Conservation (phyloP, 1,284 basidiomycete species). For the Malassezia slooffiae region DNA sequence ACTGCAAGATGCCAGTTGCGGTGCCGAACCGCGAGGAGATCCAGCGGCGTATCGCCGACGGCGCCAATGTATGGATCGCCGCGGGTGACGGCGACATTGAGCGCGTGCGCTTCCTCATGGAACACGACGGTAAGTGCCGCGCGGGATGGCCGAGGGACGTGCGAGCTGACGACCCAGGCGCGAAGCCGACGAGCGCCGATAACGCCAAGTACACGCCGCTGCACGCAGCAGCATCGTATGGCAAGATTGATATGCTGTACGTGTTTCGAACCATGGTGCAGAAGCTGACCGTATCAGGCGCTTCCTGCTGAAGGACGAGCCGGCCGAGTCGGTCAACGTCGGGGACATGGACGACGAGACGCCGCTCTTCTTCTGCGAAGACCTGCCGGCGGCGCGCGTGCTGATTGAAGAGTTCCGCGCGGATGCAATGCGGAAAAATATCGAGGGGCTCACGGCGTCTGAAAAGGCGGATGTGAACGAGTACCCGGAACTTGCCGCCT, state of each 20-base stretch:
- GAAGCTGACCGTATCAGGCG: slow-evolving; percentile 8
- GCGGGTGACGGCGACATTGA: slow-evolving; percentile 40
- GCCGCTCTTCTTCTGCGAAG: slow-evolving; percentile 42
- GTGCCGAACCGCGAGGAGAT: neutral
- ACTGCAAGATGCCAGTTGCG: neutral
- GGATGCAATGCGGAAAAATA: slow-evolving; percentile 27
- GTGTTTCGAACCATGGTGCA: neutral
- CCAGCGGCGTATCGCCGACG: neutral
- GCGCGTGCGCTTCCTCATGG: slow-evolving; percentile 31
- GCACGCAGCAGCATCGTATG: slow-evolving; percentile 44
- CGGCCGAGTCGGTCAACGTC: slow-evolving; percentile 23
- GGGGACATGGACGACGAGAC: slow-evolving; percentile 40
- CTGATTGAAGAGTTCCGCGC: slow-evolving; percentile 38
- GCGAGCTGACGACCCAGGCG: too few species aligned
- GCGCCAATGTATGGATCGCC: slow-evolving; percentile 43
- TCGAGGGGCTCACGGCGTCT: slow-evolving; percentile 32
- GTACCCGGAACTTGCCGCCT: slow-evolving; percentile 25
- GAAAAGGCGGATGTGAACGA: slow-evolving; percentile 33
- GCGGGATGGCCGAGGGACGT: neutral
- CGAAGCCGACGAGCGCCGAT: slow-evolving; percentile 30
- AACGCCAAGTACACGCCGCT: slow-evolving; percentile 38
- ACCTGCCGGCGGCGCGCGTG: slow-evolving; percentile 23
- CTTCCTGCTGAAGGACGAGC: slow-evolving; percentile 23
- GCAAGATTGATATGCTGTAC: slow-evolving; percentile 26
- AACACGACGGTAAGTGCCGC: slow-evolving; percentile 15